Conservation (phyloP, 139 green algal genomes). For the Closterium sp. region DNA sequence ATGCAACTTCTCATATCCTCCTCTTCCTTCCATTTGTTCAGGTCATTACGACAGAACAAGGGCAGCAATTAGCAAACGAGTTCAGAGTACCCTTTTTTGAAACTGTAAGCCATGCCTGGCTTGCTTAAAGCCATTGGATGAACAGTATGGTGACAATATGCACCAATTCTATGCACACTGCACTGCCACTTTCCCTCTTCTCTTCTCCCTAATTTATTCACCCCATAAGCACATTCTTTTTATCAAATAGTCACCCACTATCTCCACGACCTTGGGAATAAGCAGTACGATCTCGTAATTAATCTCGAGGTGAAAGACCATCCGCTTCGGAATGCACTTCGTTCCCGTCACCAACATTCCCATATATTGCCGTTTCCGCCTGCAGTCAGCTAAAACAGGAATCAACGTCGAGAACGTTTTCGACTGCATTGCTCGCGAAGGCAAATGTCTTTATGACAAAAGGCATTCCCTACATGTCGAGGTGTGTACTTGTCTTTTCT, state of each 20-base stretch:
- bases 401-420: neutral
- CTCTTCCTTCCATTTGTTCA: neutral
- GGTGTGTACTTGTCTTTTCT: neutral
- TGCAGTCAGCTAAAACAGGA: neutral
- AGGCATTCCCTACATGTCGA: neutral
- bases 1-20: too few species aligned
- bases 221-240: too few species aligned
- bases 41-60: neutral
- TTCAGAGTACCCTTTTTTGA: neutral
- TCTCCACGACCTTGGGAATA: too few species aligned
- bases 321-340: too few species aligned
- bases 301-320: too few species aligned
- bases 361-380: too few species aligned
- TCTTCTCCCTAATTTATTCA: neutral
- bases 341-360: too few species aligned
- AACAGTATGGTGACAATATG: too few species aligned
- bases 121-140: too few species aligned
- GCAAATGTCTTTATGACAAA: neutral
- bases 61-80: neutral
- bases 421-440: neutral
- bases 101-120: neutral
- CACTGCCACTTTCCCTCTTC: neutral
- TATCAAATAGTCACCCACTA: too few species aligned
- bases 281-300: too few species aligned
- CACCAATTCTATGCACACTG: neutral